Evolutionary conservation across 1,139 yeast genomes (phyloP), one percentile per base, ranked within the genome.

Genomic region (Zygosaccharomyces sapae): DNA sequence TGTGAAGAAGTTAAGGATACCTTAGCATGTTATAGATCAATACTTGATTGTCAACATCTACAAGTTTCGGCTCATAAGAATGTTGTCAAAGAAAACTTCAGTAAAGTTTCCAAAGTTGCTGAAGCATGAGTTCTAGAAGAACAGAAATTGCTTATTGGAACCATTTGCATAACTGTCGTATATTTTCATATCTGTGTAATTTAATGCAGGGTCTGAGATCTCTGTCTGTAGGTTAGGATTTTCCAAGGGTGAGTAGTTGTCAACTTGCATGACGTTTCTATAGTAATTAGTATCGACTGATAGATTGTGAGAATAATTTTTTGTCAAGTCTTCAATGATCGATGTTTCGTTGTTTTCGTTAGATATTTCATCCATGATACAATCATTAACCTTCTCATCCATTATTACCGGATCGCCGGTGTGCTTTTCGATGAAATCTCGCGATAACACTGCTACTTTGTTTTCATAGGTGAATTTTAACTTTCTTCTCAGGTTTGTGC

Each of bases 1-100:
- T 74, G 87, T 49, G 87, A 75, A 44, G 81, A 78, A 45, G 59
- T 81, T 47, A 76, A 72, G 56, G 66, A 75, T 33, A 83, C 90
- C 0, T 64, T 84, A 50, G 81, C 85, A 2, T 81, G 83, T 36
- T 71, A 76, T 6, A 73, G 74, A 49, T 74, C 73, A 37, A 68
- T 84, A 33, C 57, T 59, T 13, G 68, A 67, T 27, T 75, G 83
- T 53, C 79, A 77, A 55, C 44, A 47, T 24, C 63, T 68, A 2
- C 49, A 66, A 0, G 53, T 62, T 2, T 65, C 68, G 4, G 66
- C 74, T 38, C 72, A 77, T 25, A 77, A 73, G 31, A 57, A 58
- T 2, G 74, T 75, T 51, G 68, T 79, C 38, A 69, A 69, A 39
- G 63, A 63, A 13, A 65, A 70, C 10, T 76, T 78, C 56, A 70